Conservation (phyloP, 192 early-diverging fungal species). For the Endogone sp. region DNA sequence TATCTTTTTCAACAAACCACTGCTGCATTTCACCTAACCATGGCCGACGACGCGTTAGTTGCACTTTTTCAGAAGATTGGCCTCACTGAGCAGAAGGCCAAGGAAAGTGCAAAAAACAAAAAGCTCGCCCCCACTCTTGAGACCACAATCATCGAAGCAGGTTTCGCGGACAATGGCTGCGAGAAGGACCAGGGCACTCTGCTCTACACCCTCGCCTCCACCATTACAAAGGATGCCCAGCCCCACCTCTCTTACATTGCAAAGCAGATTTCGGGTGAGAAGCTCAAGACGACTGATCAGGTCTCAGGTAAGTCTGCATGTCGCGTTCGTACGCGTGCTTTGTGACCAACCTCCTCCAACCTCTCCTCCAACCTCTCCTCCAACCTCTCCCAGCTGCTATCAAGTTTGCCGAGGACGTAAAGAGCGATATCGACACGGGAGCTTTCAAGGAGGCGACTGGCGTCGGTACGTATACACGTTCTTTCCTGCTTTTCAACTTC, state of each 20-base stretch:
- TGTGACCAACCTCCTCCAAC: background rate
- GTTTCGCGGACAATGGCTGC: conserved; percentile 37
- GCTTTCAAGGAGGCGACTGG: conserved; percentile 87
- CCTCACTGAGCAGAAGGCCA: conserved; percentile 85
- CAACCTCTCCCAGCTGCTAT: conserved; percentile 66
- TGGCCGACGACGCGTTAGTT: conserved; percentile 42
- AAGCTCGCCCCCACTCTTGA: conserved; percentile 82
- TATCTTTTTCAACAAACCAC: background rate
- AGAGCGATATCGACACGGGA: conserved; percentile 53
- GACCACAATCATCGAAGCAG: conserved; percentile 65
- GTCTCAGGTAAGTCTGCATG: conserved; percentile 67
- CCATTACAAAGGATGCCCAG: conserved; percentile 68
- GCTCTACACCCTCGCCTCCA: conserved; percentile 85
- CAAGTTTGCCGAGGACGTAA: conserved; percentile 72
- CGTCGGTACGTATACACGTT: conserved; percentile 64
- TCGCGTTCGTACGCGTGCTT: no score
- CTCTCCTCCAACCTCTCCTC: background rate
- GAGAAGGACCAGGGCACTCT: conserved; percentile 68
- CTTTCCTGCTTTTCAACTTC: background rate
- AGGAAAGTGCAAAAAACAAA: conserved; percentile 94
- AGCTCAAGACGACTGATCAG: conserved; percentile 79
- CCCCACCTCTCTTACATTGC: conserved; percentile 81
- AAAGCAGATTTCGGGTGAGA: conserved; percentile 64
- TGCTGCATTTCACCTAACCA: background rate
- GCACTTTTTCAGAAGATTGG: conserved; percentile 83